phyloP scores from a whole-genome alignment of 805 yeast species.

The Candida suzukii region DNA sequence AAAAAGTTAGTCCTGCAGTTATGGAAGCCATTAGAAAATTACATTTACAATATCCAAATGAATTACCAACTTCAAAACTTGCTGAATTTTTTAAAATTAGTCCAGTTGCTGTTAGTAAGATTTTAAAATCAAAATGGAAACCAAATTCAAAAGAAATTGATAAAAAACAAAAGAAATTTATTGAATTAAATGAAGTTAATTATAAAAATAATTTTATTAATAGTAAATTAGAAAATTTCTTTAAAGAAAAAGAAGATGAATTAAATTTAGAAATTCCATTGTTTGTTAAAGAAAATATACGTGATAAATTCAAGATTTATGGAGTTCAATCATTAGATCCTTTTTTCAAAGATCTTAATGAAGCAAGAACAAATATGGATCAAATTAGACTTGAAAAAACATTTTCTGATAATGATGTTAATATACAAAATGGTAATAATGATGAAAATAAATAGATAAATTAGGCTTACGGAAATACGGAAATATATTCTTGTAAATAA shows the following conservation, averaged over 20 bases:
- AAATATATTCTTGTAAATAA: no score
- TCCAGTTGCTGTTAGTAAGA: conserved; percentile 78
- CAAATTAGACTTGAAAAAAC: neutral
- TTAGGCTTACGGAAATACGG: no score
- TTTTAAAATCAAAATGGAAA: conserved; percentile 68
- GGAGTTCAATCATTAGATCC: conserved; percentile 17
- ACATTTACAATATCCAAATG: conserved; percentile 51
- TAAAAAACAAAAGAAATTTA: conserved; percentile 44
- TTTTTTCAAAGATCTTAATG: conserved; percentile 13
- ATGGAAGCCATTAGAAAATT: conserved; percentile 58
- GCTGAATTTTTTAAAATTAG: conserved; percentile 63
- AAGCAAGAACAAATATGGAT: neutral
- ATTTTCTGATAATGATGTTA: neutral
- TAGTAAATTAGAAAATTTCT: conserved; percentile 18
- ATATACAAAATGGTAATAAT: no score
- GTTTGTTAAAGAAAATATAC: conserved; percentile 19
- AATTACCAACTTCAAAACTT: conserved; percentile 46
- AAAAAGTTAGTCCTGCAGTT: conserved; percentile 58
- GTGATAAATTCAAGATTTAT: conserved; percentile 13
- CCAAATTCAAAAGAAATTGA: conserved; percentile 54
- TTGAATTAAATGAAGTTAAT: conserved; percentile 34
- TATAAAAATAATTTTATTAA: conserved; percentile 16
- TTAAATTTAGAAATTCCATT: conserved; percentile 23
- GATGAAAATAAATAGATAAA: no score
- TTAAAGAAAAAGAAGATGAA: conserved; percentile 20